phyloP scores from a whole-genome alignment of 257 asterid species.

The Solanum rostratum region DNA sequence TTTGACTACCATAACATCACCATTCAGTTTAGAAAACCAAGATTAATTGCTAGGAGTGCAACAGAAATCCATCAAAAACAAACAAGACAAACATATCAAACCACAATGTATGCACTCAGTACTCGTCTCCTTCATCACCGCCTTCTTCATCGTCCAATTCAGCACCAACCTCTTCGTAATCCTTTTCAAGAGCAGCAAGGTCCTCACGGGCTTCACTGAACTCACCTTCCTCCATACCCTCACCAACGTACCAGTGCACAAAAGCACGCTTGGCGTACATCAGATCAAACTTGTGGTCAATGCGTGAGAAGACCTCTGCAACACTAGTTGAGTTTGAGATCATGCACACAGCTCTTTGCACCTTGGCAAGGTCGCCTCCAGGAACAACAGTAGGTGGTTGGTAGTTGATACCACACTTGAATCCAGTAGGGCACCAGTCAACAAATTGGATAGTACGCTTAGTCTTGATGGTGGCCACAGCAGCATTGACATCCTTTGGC shows the following conservation, averaged over 20 bases:
- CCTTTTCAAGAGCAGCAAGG: conserved; percentile 17
- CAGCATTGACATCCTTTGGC: conserved; percentile 18
- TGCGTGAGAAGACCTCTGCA: conserved; percentile 11
- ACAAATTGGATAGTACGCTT: conserved; percentile 19
- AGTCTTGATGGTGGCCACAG: conserved; percentile 20
- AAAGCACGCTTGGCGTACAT: conserved; percentile 17
- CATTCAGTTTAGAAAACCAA: neutral
- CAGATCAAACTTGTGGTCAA: conserved; percentile 13
- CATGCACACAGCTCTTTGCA: conserved; percentile 21
- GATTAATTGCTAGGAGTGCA: neutral
- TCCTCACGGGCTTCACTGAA: conserved; percentile 24
- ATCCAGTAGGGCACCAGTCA: conserved; percentile 21
- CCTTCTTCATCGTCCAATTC: conserved; percentile 5
- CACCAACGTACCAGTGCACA: conserved; percentile 18
- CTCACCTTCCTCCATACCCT: conserved; percentile 25
- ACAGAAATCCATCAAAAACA: neutral
- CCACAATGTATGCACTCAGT: neutral
- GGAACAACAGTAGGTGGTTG: conserved; percentile 21
- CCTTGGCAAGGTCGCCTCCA: conserved; percentile 14
- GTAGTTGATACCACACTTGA: conserved; percentile 20
- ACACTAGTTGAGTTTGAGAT: conserved; percentile 17
- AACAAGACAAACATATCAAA: neutral
- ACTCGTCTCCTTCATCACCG: conserved; percentile 1
- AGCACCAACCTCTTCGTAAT: conserved; percentile 21
- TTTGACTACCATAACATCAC: neutral